phyloP scores from a whole-genome alignment of 2,329 filamentous ascomycete genomes.

The Alternaria postmessia region DNA sequence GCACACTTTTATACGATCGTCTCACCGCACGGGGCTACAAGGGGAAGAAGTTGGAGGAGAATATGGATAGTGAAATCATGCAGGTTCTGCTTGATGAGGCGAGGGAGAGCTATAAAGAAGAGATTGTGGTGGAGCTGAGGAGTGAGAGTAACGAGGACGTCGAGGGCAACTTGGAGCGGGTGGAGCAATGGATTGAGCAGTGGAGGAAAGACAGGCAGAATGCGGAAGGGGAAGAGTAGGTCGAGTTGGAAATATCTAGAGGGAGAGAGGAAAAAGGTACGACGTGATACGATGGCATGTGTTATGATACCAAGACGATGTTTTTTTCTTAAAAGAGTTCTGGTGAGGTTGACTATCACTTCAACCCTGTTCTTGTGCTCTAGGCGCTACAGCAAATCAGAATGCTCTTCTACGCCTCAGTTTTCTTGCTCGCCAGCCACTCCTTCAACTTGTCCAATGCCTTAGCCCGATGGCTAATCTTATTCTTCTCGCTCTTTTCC shows the following conservation, averaged over 20 bases:
- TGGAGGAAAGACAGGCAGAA: constrained; percentile 75
- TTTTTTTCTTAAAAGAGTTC: constrained; percentile 1
- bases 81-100: constrained; percentile 92
- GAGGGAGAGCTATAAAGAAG: constrained; percentile 81
- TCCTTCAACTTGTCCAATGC: constrained; percentile 86
- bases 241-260: neutral
- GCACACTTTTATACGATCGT: constrained; percentile 82
- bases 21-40: constrained; percentile 79
- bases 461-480: constrained; percentile 87
- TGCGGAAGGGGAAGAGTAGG: constrained; percentile 36
- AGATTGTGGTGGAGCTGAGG: constrained; percentile 86
- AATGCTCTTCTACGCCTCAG: constrained; percentile 23
- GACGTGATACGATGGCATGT: neutral
- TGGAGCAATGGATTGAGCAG: constrained; percentile 80
- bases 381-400: neutral
- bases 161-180: constrained; percentile 84
- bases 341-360: neutral
- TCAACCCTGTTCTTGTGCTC: neutral
- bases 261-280: neutral
- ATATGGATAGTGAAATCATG: constrained; percentile 97
- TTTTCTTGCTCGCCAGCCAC: constrained; percentile 70
- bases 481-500: constrained; percentile 86
- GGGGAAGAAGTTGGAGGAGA: constrained; percentile 91
- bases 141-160: constrained; percentile 89
- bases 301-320: constrained; percentile 9